Evolutionary conservation across 148 eudicot species (phyloP).

Genomic region (Diospyros kaki): DNA sequence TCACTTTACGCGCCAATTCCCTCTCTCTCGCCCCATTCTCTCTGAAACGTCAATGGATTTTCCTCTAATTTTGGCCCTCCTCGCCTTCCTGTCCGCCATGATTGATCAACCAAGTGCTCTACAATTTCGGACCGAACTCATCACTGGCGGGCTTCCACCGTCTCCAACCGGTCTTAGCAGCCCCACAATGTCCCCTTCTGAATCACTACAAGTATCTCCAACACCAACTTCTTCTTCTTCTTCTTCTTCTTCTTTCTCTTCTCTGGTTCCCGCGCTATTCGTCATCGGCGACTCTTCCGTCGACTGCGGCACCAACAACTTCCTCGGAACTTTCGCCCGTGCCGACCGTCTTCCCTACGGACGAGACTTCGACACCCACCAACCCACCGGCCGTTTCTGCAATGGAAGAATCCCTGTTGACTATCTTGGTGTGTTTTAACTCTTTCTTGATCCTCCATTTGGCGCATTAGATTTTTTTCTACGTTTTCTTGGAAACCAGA

Average conservation of each 20-base stretch:
- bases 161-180: not conserved
- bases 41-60: constrained; percentile 4
- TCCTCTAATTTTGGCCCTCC: constrained; percentile 24
- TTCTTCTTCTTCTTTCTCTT: not conserved
- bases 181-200: constrained; percentile 17
- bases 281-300: constrained; percentile 88
- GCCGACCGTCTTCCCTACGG: constrained; percentile 89
- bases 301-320: constrained; percentile 83
- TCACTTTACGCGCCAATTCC: constrained; percentile 33
- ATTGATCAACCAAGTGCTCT: constrained; percentile 16
- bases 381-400: constrained; percentile 81
- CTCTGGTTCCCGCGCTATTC: constrained; percentile 61
- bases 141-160: constrained; percentile 7
- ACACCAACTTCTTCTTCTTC: constrained; percentile 8
- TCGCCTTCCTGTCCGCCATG: constrained; percentile 16
- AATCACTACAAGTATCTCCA: constrained; percentile 13
- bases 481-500: not conserved
- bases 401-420: constrained; percentile 91
- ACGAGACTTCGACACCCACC: constrained; percentile 75
- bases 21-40: not conserved
- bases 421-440: constrained; percentile 59
- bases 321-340: constrained; percentile 85
- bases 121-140: constrained; percentile 27
- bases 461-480: not conserved
- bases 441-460: constrained; percentile 1